Evolutionary conservation across 1,139 yeast genomes (phyloP).

Genomic region (Schwanniomyces etchellsii): DNA sequence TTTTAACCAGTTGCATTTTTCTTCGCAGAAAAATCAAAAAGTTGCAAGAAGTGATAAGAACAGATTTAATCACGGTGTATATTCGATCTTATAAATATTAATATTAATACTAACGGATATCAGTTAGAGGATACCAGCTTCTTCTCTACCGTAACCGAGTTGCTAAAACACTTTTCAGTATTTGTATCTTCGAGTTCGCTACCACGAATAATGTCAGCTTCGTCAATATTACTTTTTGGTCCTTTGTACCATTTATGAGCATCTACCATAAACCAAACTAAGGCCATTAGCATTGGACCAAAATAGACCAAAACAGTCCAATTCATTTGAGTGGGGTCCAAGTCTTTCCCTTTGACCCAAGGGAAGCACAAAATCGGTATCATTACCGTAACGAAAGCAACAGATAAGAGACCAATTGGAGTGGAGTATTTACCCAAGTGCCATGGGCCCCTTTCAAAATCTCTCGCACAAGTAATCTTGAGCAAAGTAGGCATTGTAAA

Average conservation of each 20-base stretch:
- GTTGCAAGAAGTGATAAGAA: no score
- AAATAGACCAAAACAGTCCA: conserved; percentile 68
- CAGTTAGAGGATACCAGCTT: no score
- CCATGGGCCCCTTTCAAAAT: conserved; percentile 69
- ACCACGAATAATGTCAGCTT: no score
- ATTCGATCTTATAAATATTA: no score
- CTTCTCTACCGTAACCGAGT: no score
- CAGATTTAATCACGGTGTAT: no score
- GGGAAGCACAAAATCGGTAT: conserved; percentile 69
- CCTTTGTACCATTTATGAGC: conserved; percentile 66
- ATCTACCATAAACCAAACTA: conserved; percentile 48
- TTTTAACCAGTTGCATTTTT: no score
- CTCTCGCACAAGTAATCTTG: conserved; percentile 51
- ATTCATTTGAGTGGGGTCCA: conserved; percentile 51
- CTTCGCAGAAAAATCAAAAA: no score
- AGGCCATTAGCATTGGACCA: conserved; percentile 54
- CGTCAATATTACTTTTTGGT: conserved; percentile 55
- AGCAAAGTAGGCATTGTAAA: conserved; percentile 64
- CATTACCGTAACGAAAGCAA: conserved; percentile 51
- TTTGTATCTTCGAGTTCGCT: no score
- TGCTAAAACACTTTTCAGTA: no score
- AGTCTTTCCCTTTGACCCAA: conserved; percentile 41
- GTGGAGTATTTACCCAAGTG: conserved; percentile 51
- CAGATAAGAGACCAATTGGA: conserved; percentile 39
- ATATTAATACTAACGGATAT: no score